Base-by-base conservation (phyloP, 2,329 filamentous ascomycete genomes). In the Nectriaceae sp. region DNA sequence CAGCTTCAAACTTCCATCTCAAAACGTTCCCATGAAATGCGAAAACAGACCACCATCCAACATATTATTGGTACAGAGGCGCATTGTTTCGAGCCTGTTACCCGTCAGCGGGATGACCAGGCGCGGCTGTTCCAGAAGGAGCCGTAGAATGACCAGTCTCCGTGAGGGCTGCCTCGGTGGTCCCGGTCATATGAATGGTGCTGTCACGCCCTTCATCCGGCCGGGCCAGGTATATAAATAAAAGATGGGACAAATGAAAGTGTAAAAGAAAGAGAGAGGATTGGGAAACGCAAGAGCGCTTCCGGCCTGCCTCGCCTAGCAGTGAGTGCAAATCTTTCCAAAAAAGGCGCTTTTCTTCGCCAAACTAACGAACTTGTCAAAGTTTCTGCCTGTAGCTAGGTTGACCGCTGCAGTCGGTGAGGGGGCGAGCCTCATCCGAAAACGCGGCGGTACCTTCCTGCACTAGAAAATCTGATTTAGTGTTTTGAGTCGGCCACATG, bases 331-430 rank as follows among this genome's bases (percentile, higher is more conserved):
- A 40, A 53, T 35, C 47, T 45, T 49, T 33, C 31, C 24, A 39
- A 53, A 50, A 39, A 55, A 50, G n/a, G 44, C 24, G 40, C 49
- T 51, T 11, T 3, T 39, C 18, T 52, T 54, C 3, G 36, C 42
- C 15, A 56, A 3, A 5, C 50, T 36, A 24, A 43, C 21, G 4
- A 50, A 54, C 6, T 47, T 47, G n/a, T 40, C 24, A n/a, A 54
- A 56, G 44, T 56, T 39, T 45, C 13, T 49, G 16, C 46, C 44
- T 53, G 42, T 31, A 38, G 21, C 44, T 35, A 40, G 40, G 22
- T 49, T 49, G 3, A 47, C 21, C 22, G 40, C 35, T 31, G 26
- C 31, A 11, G 26, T 48, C 13, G 26, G 47, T 40, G 36, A 54
- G 37, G 36, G 46, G 11, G 37, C 33, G 5, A 50, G 41, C 37